phyloP scores from a whole-genome alignment of 495 filamentous ascomycete species.

The Astrothelium macrocarpum region DNA sequence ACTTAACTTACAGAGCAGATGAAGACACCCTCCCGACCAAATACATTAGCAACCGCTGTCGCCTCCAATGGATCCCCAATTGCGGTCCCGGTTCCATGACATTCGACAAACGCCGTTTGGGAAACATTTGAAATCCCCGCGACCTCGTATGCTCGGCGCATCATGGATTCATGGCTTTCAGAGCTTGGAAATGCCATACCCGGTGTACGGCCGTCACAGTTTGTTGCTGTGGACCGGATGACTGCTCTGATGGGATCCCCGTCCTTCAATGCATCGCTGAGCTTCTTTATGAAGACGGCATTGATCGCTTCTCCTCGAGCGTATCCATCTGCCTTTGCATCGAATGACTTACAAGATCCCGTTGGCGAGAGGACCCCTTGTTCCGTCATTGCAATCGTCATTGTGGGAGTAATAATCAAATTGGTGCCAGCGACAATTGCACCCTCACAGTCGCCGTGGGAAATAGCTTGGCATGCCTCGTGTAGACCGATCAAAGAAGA shows the following conservation, averaged over 20 bases:
- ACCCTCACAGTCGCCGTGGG: background rate
- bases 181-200: conserved; percentile 9
- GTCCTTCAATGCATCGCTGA: conserved; percentile 30
- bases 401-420: background rate
- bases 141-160: conserved; percentile 5
- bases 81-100: conserved; percentile 11
- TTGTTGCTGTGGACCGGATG: conserved; percentile 8
- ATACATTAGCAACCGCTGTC: background rate
- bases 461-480: background rate
- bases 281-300: conserved; percentile 31
- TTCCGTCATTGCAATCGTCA: background rate
- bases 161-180: conserved; percentile 6
- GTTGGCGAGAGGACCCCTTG: background rate
- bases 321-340: conserved; percentile 26
- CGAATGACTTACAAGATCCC: conserved; percentile 8
- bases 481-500: conserved; percentile 19
- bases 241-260: conserved; percentile 32
- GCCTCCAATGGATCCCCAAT: conserved; percentile 10
- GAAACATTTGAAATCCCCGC: conserved; percentile 15
- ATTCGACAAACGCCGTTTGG: conserved; percentile 14
- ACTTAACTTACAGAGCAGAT: background rate
- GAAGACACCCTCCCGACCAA: background rate
- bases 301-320: conserved; percentile 32
- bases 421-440: background rate
- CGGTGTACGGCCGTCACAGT: conserved; percentile 7